phyloP scores from a whole-genome alignment of 2,329 filamentous ascomycete genomes.

The Hypoxylon sp. region DNA sequence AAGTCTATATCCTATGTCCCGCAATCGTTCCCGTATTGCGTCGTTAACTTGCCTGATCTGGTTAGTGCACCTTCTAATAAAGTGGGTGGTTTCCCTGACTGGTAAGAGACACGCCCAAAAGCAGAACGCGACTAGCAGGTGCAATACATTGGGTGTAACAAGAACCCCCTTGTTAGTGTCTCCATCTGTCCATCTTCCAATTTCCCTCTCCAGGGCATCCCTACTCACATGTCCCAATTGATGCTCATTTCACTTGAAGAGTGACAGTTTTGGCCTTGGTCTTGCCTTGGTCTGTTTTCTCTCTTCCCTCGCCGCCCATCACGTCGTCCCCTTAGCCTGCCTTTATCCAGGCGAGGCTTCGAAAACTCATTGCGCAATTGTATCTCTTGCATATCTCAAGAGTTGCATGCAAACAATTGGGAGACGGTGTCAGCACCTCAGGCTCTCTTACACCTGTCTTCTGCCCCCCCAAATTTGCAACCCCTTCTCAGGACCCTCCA shows the following conservation, averaged over 20 bases:
- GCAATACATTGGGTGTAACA: conserved; percentile 28
- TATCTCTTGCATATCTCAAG: conserved; percentile 12
- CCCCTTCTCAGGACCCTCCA: conserved; percentile 15
- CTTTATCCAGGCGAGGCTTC: conserved; percentile 37
- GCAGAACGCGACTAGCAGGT: conserved; percentile 16
- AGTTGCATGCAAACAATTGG: conserved; percentile 27
- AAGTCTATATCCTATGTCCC: conserved; percentile 2
- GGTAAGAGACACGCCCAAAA: conserved; percentile 22
- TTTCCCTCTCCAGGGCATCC: conserved; percentile 45
- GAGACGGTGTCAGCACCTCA: conserved; percentile 37
- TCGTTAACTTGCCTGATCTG: conserved; percentile 5
- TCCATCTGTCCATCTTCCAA: conserved; percentile 45
- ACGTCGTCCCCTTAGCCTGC: conserved; percentile 37
- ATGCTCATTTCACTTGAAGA: conserved; percentile 36
- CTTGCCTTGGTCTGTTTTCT: conserved; percentile 32
- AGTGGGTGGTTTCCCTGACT: conserved; percentile 19
- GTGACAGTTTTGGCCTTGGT: conserved; percentile 21
- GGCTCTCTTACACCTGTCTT: conserved; percentile 16
- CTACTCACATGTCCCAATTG: conserved; percentile 37
- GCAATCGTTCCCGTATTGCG: conserved; percentile 18
- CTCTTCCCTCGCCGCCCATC: conserved; percentile 37
- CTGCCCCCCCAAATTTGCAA: background rate
- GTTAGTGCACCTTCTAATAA: conserved; percentile 21
- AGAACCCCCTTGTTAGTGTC: conserved; percentile 42
- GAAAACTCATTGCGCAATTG: conserved; percentile 19